phyloP scores from a whole-genome alignment of 108 stramenopile species.

The Schizochytrium sp. region DNA sequence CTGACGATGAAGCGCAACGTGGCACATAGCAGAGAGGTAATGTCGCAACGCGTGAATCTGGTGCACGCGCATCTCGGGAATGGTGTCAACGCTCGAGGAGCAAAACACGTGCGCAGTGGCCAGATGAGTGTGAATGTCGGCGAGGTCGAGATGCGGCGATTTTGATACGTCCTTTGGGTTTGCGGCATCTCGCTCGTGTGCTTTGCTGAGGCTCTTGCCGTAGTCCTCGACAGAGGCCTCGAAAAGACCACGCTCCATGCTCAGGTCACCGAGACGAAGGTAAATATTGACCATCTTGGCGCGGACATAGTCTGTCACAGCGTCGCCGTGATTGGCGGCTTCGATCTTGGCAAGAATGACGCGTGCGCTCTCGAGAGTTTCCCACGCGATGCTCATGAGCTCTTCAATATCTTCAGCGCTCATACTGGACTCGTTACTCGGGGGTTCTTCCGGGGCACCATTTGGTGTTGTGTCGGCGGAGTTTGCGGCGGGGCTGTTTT shows the following conservation, averaged over 20 bases:
- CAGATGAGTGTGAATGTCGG: neutral
- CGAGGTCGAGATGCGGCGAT: neutral
- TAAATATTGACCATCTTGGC: neutral
- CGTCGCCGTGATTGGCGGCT: neutral
- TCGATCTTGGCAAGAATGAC: neutral
- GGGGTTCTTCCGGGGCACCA: neutral
- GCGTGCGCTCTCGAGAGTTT: neutral
- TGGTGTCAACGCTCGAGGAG: neutral
- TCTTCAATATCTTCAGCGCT: neutral
- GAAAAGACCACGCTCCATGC: conserved; percentile 14
- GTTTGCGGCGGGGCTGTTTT: too few species aligned
- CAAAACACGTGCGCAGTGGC: neutral
- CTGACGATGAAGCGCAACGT: neutral
- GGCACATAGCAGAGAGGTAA: neutral
- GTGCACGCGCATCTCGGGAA: neutral
- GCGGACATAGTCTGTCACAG: neutral
- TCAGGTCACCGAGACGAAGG: neutral
- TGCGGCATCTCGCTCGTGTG: neutral
- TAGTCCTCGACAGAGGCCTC: neutral
- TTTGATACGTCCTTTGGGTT: neutral
- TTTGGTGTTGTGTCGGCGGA: neutral
- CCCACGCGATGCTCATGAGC: neutral
- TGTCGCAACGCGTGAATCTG: neutral
- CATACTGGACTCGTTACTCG: neutral
- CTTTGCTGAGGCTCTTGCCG: neutral